Conservation (phyloP, 1,139 yeast genomes). For the Blastobotrys petasosporus region DNA sequence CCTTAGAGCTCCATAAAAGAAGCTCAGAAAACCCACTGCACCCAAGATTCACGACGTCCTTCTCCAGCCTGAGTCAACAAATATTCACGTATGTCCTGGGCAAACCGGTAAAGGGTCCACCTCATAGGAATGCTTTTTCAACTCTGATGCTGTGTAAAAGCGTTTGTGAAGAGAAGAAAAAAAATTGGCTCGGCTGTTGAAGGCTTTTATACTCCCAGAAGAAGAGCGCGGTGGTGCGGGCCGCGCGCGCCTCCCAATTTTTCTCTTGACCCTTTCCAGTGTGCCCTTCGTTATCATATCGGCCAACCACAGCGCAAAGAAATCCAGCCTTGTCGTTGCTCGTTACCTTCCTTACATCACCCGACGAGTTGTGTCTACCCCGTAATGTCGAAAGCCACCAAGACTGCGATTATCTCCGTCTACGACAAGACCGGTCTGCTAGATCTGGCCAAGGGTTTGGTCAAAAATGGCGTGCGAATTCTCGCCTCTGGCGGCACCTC, state of each 20-base stretch:
- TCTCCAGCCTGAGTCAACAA: slow-evolving; percentile 32
- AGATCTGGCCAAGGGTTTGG: slow-evolving; percentile 92
- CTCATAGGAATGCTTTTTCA: slow-evolving; percentile 36
- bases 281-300: no score
- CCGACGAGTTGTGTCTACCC: neutral
- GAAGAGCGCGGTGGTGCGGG: neutral
- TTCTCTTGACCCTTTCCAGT: neutral
- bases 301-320: slow-evolving; percentile 2
- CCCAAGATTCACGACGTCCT: slow-evolving; percentile 35
- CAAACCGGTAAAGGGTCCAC: slow-evolving; percentile 33
- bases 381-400: slow-evolving; percentile 34
- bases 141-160: slow-evolving; percentile 29
- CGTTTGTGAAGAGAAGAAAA: slow-evolving; percentile 27
- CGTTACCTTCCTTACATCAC: neutral
- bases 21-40: slow-evolving; percentile 35
- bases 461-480: slow-evolving; percentile 79
- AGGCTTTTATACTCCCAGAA: slow-evolving; percentile 6
- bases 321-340: neutral
- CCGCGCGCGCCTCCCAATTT: slow-evolving; percentile 1
- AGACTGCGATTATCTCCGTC: slow-evolving; percentile 93
- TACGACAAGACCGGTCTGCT: slow-evolving; percentile 95
- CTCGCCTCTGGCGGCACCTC: slow-evolving; percentile 98
- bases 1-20: slow-evolving; percentile 26
- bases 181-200: slow-evolving; percentile 2
- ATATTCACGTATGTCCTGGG: slow-evolving; percentile 37